Evolutionary conservation across 257 asterid genomes (phyloP).

Genomic region (Fraxinus excelsior): DNA sequence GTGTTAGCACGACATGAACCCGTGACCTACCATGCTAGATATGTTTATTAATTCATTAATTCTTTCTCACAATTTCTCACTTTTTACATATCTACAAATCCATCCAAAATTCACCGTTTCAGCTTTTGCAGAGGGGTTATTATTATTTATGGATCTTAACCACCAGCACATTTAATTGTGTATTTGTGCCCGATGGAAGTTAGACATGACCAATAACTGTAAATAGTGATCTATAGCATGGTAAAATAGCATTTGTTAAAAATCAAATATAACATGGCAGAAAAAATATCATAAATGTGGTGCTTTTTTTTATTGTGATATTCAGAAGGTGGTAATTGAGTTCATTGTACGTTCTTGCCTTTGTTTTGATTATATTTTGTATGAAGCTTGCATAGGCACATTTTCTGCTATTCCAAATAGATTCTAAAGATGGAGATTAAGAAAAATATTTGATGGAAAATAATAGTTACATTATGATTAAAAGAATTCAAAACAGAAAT

Average conservation of each 20-base stretch:
- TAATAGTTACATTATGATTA: background rate
- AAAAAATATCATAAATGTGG: background rate
- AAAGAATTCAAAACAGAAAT: background rate
- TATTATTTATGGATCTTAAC: background rate
- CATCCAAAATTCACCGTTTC: background rate
- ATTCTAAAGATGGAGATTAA: background rate
- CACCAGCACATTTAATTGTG: background rate
- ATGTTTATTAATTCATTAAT: background rate
- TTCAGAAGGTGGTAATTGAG: background rate
- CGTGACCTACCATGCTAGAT: too few species aligned
- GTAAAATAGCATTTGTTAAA: background rate
- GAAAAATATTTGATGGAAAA: background rate
- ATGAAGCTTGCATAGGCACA: background rate
- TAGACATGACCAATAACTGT: background rate
- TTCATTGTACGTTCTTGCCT: background rate
- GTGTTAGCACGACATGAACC: too few species aligned
- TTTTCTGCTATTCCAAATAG: background rate
- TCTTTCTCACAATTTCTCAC: background rate
- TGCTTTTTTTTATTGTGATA: background rate
- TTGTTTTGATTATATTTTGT: background rate
- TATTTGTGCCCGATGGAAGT: background rate
- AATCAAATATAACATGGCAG: background rate
- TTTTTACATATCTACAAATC: background rate
- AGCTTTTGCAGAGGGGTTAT: background rate
- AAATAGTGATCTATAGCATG: background rate